phyloP scores from a whole-genome alignment of 73 alveolate genomes.

The Paraurostyla sp. region DNA sequence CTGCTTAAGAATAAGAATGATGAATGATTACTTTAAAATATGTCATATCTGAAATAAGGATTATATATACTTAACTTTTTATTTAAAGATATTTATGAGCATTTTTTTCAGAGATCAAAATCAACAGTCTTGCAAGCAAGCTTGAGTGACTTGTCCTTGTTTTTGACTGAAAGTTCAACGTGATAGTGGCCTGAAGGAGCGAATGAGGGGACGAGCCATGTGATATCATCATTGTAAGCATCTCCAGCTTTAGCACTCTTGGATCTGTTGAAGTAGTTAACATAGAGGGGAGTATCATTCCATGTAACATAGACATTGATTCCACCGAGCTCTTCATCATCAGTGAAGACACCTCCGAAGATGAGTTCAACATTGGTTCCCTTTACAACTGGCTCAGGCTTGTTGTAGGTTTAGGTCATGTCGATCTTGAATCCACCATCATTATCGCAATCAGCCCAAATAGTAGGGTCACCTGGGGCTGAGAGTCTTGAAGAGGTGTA shows the following conservation, averaged over 20 bases:
- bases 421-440: not conserved
- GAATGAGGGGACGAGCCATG: constrained; percentile 15
- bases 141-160: not conserved
- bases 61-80: too few species aligned
- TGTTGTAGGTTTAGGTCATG: not conserved
- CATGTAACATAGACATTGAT: constrained; percentile 1
- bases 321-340: not conserved
- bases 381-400: not conserved
- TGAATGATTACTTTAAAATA: too few species aligned
- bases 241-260: not conserved
- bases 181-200: constrained; percentile 35
- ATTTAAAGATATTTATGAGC: too few species aligned
- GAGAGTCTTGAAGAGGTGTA: too few species aligned
- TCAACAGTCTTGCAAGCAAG: constrained; percentile 30
- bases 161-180: not conserved
- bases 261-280: not conserved
- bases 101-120: constrained; percentile 7
- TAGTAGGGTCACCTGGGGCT: too few species aligned
- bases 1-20: too few species aligned
- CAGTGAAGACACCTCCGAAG: not conserved
- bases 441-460: not conserved
- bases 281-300: constrained; percentile 6
- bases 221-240: not conserved
- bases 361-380: not conserved
- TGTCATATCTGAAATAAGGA: too few species aligned